Conservation (phyloP, 495 filamentous ascomycete genomes). For the Aspergillus nidulans region DNA sequence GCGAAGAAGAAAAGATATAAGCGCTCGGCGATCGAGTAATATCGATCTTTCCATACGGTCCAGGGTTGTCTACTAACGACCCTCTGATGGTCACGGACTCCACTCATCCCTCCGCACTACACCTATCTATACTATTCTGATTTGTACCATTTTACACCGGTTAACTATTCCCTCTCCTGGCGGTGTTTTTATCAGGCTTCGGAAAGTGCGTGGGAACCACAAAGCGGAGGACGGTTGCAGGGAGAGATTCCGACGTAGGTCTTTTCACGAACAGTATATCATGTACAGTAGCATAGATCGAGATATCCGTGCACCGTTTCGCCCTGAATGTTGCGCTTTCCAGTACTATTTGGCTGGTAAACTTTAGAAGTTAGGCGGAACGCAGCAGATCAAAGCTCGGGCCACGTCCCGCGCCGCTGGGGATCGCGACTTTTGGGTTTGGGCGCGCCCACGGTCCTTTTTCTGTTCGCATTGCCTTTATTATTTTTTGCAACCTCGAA, state of each 20-base stretch:
- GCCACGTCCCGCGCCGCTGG: slow-evolving; percentile 24
- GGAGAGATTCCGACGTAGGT: background rate
- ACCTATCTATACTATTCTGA: background rate
- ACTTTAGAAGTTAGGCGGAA: background rate
- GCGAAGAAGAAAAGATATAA: slow-evolving; percentile 40
- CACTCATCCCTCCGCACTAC: background rate
- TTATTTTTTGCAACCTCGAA: background rate
- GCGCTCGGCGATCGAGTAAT: background rate
- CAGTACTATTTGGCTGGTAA: background rate
- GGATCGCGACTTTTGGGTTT: slow-evolving; percentile 34
- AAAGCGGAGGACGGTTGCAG: background rate
- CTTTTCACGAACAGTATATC: slow-evolving; percentile 1
- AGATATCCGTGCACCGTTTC: background rate
- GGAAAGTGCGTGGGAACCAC: background rate
- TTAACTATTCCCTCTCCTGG: slow-evolving; percentile 7
- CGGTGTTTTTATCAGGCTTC: slow-evolving; percentile 1
- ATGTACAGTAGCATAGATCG: slow-evolving; percentile 17
- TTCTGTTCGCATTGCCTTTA: slow-evolving; percentile 11
- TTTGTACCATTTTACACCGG: slow-evolving; percentile 2
- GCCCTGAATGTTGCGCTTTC: background rate
- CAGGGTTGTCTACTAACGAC: background rate
- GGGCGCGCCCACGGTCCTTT: slow-evolving; percentile 28
- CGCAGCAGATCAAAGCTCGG: slow-evolving; percentile 30
- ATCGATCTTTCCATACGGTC: slow-evolving; percentile 7
- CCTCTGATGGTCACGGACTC: slow-evolving; percentile 9